A percentile compares a stretch with the other conserved stretches of the same genome.
Evolutionary conservation across 139 green algal species (phyloP).

Genomic region (Dunaliella primolecta): DNA sequence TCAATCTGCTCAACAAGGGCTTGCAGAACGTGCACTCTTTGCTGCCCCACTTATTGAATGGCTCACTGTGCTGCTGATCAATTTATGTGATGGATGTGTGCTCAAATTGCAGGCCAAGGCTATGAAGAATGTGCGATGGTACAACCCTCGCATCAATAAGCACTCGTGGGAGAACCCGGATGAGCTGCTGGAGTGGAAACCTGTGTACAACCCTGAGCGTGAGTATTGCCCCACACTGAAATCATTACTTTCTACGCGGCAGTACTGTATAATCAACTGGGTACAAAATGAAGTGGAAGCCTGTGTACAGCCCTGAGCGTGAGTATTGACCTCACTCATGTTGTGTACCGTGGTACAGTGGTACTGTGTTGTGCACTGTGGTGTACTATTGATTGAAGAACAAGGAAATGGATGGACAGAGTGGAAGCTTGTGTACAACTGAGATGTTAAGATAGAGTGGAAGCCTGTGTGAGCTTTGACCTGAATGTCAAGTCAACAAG

Average conservation of each 20-base stretch:
- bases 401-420: background rate
- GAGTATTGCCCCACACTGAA: background rate
- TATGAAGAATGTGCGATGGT: slow-evolving; percentile 27
- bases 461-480: too few species aligned
- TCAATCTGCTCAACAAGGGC: too few species aligned
- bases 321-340: background rate
- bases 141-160: slow-evolving; percentile 23
- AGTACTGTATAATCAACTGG: background rate
- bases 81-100: background rate
- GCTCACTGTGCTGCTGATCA: too few species aligned
- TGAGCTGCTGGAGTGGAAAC: background rate
- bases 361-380: background rate
- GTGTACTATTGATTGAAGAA: background rate
- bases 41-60: too few species aligned
- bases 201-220: background rate
- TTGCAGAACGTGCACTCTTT: too few species aligned
- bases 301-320: background rate
- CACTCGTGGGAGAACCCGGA: slow-evolving; percentile 25
- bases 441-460: background rate
- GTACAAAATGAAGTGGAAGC: background rate
- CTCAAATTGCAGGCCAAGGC: background rate
- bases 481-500: too few species aligned
- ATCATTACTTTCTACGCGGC: background rate
- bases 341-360: background rate
- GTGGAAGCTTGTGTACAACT: background rate